Conservation (phyloP, 2,329 filamentous ascomycete species). For the Aspergillus viridinutans region DNA sequence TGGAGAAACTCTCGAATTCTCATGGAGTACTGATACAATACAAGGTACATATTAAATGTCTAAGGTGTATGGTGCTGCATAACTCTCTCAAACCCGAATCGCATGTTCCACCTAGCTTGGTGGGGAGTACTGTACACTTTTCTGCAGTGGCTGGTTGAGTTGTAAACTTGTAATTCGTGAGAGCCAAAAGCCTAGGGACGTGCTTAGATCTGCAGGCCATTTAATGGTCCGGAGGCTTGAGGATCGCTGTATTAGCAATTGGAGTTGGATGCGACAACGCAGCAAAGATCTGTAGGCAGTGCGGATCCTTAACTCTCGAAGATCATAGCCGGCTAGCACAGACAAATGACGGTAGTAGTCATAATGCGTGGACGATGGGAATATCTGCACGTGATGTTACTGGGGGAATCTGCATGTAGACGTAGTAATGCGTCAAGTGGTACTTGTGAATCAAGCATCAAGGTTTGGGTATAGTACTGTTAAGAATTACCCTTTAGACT, state of each 20-base stretch:
- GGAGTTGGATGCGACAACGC: conserved; percentile 14
- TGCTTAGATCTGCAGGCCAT: background rate
- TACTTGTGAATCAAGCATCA: background rate
- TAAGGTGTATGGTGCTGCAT: background rate
- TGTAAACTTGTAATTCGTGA: background rate
- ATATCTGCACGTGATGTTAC: conserved; percentile 10
- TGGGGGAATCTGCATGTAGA: background rate
- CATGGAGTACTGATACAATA: background rate
- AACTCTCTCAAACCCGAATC: background rate
- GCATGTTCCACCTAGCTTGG: background rate
- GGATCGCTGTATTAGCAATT: conserved; percentile 8
- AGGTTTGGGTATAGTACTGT: background rate
- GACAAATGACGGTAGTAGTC: background rate
- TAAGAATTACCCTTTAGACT: background rate
- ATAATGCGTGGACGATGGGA: conserved; percentile 7
- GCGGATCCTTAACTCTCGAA: conserved; percentile 7
- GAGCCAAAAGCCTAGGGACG: background rate
- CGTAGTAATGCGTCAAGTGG: background rate
- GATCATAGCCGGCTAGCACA: conserved; percentile 4
- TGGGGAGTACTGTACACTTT: background rate
- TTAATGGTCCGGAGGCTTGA: background rate
- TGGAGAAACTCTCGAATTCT: background rate
- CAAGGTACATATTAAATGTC: background rate
- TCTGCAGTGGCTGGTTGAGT: background rate
- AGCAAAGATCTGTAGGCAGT: conserved; percentile 10